These are phyloP conservation scores for Diaporthe sp. DNA, from an alignment of 2,329 filamentous ascomycete species.

Conservation along the genomic window DNA sequence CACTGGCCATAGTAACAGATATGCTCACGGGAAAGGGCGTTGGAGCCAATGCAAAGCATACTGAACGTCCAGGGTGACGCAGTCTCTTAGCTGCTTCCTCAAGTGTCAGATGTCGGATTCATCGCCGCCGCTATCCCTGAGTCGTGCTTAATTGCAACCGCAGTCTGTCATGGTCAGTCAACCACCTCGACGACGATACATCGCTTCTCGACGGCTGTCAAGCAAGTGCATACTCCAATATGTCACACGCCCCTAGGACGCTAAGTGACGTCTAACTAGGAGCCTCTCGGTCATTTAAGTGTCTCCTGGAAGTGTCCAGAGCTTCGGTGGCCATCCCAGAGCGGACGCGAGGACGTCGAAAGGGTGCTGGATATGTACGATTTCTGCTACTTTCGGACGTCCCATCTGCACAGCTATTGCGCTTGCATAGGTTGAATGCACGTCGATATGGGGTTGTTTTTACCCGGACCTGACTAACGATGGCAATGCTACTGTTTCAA, in stretches of 20 bases:
- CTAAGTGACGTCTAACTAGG: neutral
- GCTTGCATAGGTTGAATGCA: slow-evolving; percentile 11
- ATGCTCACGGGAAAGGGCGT: neutral
- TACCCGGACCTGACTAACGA: slow-evolving; percentile 21
- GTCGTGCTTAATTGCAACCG: slow-evolving; percentile 25
- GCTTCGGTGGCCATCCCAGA: slow-evolving; percentile 11
- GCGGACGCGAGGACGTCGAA: neutral
- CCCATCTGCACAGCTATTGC: slow-evolving; percentile 16
- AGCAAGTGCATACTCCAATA: slow-evolving; percentile 15
- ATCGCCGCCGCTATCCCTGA: slow-evolving; percentile 25
- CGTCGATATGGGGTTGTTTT: slow-evolving; percentile 12
- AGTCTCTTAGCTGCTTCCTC: neutral
- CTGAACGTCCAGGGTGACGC: neutral
- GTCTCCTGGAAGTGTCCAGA: slow-evolving; percentile 2
- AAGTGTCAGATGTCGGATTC: slow-evolving; percentile 24
- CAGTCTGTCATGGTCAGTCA: neutral
- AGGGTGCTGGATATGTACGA: neutral
- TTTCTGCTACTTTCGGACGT: slow-evolving; percentile 7
- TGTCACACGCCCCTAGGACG: slow-evolving; percentile 2
- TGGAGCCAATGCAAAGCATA: neutral
- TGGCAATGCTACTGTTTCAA: slow-evolving; percentile 15
- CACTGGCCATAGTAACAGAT: neutral
- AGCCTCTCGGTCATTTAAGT: slow-evolving; percentile 16
- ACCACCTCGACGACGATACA: slow-evolving; percentile 4
- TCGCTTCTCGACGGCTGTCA: slow-evolving; percentile 1